Percentiles rank a stretch among this genome's conserved stretches.
Evolutionary conservation across 129 eudicot species (phyloP).

Genomic region (Pittosporum tobira): DNA sequence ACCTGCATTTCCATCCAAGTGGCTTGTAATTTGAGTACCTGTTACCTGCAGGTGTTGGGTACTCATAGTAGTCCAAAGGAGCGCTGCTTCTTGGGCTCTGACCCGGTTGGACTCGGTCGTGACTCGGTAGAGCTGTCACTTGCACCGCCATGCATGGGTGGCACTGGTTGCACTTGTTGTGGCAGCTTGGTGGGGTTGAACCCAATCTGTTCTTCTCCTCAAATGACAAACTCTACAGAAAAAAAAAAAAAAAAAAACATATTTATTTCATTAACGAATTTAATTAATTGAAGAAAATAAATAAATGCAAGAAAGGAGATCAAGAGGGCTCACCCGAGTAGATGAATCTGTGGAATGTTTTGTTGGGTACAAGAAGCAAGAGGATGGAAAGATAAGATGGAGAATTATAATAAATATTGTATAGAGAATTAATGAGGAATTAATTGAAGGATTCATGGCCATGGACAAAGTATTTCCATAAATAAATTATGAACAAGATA

Average conservation of each 20-base stretch:
- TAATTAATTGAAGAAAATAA: neutral
- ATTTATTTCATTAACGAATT: neutral
- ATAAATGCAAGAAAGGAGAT: neutral
- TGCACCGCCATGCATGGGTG: conserved; percentile 98
- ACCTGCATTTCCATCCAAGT: conserved; percentile 89
- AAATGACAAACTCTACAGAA: conserved; percentile 34
- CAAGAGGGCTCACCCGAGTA: conserved; percentile 26
- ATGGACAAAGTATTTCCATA: conserved; percentile 31
- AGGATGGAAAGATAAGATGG: conserved; percentile 21
- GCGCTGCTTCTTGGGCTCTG: conserved; percentile 1
- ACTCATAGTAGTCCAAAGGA: conserved; percentile 24
- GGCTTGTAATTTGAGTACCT: conserved; percentile 94
- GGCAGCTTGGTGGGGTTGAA: conserved; percentile 89
- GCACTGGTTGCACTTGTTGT: conserved; percentile 92
- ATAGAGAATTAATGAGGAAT: conserved; percentile 13
- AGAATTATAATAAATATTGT: conserved; percentile 23
- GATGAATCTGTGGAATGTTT: conserved; percentile 10
- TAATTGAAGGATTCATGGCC: conserved; percentile 22
- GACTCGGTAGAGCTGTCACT: conserved; percentile 66
- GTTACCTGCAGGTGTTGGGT: conserved; percentile 27
- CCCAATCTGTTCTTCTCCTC: conserved; percentile 75
- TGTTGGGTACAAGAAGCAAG: conserved; percentile 11
- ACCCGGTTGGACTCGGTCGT: conserved; percentile 34
- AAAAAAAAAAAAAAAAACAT: neutral
- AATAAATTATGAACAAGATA: neutral